Percentiles rank a stretch among this genome's conserved stretches.
Conservation (phyloP, 352 stramenopile genomes). For the Pythium oligandrum region DNA sequence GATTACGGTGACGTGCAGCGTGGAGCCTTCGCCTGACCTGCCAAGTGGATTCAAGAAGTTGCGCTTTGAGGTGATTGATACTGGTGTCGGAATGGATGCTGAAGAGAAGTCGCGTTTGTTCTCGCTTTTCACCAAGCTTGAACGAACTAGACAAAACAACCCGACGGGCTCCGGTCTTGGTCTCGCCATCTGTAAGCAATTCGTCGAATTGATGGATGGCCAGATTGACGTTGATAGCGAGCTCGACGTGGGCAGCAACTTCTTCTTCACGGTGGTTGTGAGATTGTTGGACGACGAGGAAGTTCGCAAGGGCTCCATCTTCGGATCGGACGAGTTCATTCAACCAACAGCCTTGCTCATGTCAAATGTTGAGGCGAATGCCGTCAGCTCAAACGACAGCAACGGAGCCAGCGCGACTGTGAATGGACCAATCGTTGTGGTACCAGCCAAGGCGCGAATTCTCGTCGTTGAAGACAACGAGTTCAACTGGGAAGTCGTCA, state of each 20-base stretch:
- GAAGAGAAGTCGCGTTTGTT: conserved; percentile 81
- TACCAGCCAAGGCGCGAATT: conserved; percentile 33
- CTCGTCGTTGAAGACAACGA: conserved; percentile 88
- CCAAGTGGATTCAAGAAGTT: conserved; percentile 64
- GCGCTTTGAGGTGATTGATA: conserved; percentile 84
- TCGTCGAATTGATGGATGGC: conserved; percentile 86
- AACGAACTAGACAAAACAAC: conserved; percentile 80
- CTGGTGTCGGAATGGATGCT: conserved; percentile 73
- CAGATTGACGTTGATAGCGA: conserved; percentile 83
- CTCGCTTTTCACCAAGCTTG: conserved; percentile 78
- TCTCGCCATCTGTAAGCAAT: conserved; percentile 85
- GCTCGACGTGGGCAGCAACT: conserved; percentile 72
- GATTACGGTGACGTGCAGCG: conserved; percentile 73
- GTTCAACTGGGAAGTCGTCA: conserved; percentile 89
- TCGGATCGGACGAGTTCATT: conserved; percentile 46
- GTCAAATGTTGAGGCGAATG: conserved; percentile 16
- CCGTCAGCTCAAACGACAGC: conserved; percentile 45
- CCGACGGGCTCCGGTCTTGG: conserved; percentile 82
- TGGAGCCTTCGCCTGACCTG: conserved; percentile 60
- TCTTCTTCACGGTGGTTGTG: conserved; percentile 82
- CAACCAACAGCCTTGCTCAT: conserved; percentile 14
- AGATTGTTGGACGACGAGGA: conserved; percentile 46
- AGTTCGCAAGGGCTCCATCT: conserved; percentile 36
- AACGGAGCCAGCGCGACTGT: conserved; percentile 21
- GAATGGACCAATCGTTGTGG: conserved; percentile 1